Evolutionary conservation across 257 asterid species (phyloP), one percentile per base, ranked within the genome.

Genomic region (Cinchona pubescens): DNA sequence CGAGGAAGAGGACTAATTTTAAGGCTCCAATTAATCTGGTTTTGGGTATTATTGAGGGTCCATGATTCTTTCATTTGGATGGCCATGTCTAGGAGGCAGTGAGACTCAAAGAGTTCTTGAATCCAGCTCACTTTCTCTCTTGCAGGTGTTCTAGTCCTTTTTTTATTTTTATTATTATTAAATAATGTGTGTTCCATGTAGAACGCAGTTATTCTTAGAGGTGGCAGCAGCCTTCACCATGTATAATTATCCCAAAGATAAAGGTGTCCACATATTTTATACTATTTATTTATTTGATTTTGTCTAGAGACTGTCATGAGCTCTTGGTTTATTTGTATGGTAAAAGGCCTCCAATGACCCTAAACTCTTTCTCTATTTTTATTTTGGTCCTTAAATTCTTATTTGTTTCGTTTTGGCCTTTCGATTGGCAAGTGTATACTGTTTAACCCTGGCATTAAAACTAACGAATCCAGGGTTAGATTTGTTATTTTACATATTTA

Each of bases 1-100:
- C 30, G 78, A 70, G 0, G 99, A 94, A 18, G 98, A 94, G 71
- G 98, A 94, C 73, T 94, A 88, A 91, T 69, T 66, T 30, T 43
- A 71, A 32, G 30, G 78, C 86, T 80, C 75, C 78, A 72, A 61
- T 62, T 58, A 80, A 69, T 76, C 79, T 74, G 76, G 71, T 59
- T 82, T 73, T 81, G 83, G 72, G 74, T 46, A 64, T 53, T 75
- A 78, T 34, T 65, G 75, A 75, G 81, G 80, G 74, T 78, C 67
- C 77, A 43, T 67, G 79, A 76, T 85, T 83, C 87, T 78, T 87
- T 81, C 80, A 69, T 77, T 78, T 80, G 87, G 82, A 70, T 63
- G 64, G 70, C 37, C 81, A 69, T 75, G 85, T 81, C 23, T 78
- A 64, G 80, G 68, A 82, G 84, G 83, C 71, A 53, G 72, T 64